Base-by-base conservation (phyloP, 129 eudicot genomes). In the Scalesia atractyloides region DNA sequence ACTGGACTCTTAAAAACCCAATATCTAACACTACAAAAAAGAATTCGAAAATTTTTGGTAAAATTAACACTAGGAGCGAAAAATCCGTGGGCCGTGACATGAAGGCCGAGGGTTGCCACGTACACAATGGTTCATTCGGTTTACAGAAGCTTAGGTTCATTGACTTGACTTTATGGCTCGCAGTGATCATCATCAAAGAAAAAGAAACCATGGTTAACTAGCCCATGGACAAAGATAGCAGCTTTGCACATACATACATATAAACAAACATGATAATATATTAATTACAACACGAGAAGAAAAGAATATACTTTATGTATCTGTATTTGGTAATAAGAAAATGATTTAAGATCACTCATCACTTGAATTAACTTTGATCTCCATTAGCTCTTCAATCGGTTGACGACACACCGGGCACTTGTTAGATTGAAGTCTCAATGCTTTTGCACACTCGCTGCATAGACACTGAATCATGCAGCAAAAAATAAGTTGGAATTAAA, bases 401-500 rank as follows among this genome's bases (percentile, higher is more conserved):
- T 93, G 97, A 17, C 98, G 90, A 69, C 98, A 93, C 44, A 93
- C 90, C 0, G 98, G 98, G 84, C 98, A 95, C 69, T 82, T 90
- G 79, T 95, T 90, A 39, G 99, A 84, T 58, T 90, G 99, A 73
- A 84, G 79, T 64, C 97, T 85, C 83, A 95, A 78, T 69, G 84
- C 87, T 74, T 90, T 88, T 30, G 99, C 97, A 73, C 99, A 95
- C 64, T 82, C 87, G 36, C 99, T 90, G 88, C 99, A 95, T 94
- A 95, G 82, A 72, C 99, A 95, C 99, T 95, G 83, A 71, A 71
- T 71, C 61, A 53, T 71, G 77, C 76, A 69, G 72, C 81, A 69
- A 49, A 34, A 66, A 52, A 54, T 0, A 68, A 58, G 39, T 43
- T 2, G 14, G 34, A 46, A 56, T n/a, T 30, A 30, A 30, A 9